These are phyloP conservation scores for Colletotrichum viniferum DNA, from an alignment of 2,329 filamentous ascomycete species.

Conservation along the genomic window DNA sequence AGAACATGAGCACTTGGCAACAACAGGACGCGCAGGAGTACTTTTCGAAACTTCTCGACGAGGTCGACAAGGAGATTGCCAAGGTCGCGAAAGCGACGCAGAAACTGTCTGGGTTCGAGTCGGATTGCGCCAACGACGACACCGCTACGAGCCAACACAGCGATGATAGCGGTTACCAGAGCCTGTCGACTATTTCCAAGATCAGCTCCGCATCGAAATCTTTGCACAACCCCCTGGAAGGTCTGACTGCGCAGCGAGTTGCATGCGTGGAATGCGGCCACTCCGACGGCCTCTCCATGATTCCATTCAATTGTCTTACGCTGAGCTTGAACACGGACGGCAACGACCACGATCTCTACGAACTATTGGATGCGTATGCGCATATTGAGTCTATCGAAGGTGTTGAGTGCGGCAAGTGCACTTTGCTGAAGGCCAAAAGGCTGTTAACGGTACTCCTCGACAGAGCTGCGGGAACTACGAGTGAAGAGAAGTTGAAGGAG, in stretches of 20 bases:
- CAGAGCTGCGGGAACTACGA: conserved; percentile 36
- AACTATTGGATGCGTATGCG: conserved; percentile 85
- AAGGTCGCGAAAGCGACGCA: conserved; percentile 45
- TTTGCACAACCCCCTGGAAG: conserved; percentile 81
- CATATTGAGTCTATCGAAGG: conserved; percentile 84
- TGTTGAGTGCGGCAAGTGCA: conserved; percentile 92
- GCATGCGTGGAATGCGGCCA: conserved; percentile 85
- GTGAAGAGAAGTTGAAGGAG: conserved; percentile 56
- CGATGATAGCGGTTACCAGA: conserved; percentile 63
- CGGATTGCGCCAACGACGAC: conserved; percentile 44
- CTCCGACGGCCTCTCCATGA: conserved; percentile 87
- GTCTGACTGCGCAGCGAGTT: conserved; percentile 85
- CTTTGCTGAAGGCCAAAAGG: conserved; percentile 64
- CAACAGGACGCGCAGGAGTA: conserved; percentile 99
- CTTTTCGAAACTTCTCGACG: conserved; percentile 86
- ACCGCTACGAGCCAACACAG: conserved; percentile 52
- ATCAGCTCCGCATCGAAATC: conserved; percentile 29
- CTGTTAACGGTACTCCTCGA: conserved; percentile 53
- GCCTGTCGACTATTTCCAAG: conserved; percentile 42
- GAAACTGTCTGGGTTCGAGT: conserved; percentile 43
- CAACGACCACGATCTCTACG: conserved; percentile 70
- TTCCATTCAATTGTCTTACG: conserved; percentile 92
- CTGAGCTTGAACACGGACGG: conserved; percentile 74
- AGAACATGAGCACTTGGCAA: conserved; percentile 93
- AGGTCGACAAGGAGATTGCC: conserved; percentile 78